Conservation (phyloP, 169 alveolate species). For the Plasmodium billcollinsi region DNA sequence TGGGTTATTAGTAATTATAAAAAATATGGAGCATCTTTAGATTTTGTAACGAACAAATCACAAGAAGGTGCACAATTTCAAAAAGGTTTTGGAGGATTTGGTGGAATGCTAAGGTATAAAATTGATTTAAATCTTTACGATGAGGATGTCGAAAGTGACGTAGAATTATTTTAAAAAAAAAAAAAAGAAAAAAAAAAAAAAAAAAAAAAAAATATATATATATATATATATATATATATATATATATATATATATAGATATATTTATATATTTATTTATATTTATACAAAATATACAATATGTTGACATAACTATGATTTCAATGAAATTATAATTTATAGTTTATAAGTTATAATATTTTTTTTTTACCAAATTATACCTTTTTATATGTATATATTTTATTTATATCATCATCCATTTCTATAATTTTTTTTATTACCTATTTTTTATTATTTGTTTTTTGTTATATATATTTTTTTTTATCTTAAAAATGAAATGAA, state of each 20-base stretch:
- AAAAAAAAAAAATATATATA: neutral
- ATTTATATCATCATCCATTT: no score
- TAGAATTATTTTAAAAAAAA: conserved; percentile 18
- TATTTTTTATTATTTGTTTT: no score
- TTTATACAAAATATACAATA: neutral
- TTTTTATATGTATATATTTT: no score
- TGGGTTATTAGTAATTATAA: conserved; percentile 97
- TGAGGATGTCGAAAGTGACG: conserved; percentile 73
- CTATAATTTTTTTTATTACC: no score
- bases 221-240: neutral
- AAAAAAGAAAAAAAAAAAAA: neutral
- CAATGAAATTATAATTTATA: no score
- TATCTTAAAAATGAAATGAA: no score
- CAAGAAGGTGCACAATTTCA: conserved; percentile 99
- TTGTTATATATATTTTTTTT: no score
- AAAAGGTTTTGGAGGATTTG: conserved; percentile 99
- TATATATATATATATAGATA: neutral
- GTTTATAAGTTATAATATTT: no score
- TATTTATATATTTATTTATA: neutral
- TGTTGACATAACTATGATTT: no score
- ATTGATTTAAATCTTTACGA: conserved; percentile 90
- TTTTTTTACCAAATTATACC: no score
- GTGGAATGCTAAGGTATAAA: conserved; percentile 98
- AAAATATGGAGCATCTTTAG: conserved; percentile 95
- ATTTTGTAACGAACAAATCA: conserved; percentile 96